Base-by-base conservation (phyloP, 345 rosid genomes). In the Brassica napus region DNA sequence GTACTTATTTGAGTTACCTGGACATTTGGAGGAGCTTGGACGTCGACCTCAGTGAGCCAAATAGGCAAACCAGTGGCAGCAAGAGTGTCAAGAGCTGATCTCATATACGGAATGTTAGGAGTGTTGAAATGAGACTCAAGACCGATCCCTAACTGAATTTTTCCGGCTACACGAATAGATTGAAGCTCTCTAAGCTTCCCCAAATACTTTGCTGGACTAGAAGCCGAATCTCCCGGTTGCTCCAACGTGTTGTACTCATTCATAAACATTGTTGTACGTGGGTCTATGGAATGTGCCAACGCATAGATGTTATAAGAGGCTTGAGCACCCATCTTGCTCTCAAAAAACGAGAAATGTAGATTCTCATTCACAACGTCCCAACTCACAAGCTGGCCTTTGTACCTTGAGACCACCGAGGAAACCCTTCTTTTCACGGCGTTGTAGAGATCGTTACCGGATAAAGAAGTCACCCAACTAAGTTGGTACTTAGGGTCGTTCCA, bases 301-400 rank as follows among this genome's bases (percentile, higher is more conserved):
- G 61, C 21, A 49, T 72, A 91, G 5, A 82, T 55, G 2, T 12
- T 1, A 5, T 74, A 79, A 0, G 95, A 89, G 5, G 87, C 89
- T 8, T 35, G 12, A 10, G 32, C n/a, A 11, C 95, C 95, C 23
- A 91, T 59, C 82, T 81, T 94, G 31, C 68, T 75, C 76, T 94
- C 97, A 10, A 86, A 82, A 83, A 75, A 90, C 0, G 75, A 37
- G 37, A 83, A 87, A 72, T 91, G 97, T 8, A 90, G 47, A 73
- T 92, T 88, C 69, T 94, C 96, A 52, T 92, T 94, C 16, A 91
- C 84, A 60, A 94, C 92, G 74, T 93, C 95, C 97, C 98, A 94
- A 0, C 71, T 81, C 1, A 78, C 77, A 5, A 91, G 72, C 57
- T 79, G 81, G 21, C 91, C 92, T 54, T 52, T 89, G 84, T 94